phyloP scores from a whole-genome alignment of 257 asterid genomes.

The Fraxinus pennsylvanica region DNA sequence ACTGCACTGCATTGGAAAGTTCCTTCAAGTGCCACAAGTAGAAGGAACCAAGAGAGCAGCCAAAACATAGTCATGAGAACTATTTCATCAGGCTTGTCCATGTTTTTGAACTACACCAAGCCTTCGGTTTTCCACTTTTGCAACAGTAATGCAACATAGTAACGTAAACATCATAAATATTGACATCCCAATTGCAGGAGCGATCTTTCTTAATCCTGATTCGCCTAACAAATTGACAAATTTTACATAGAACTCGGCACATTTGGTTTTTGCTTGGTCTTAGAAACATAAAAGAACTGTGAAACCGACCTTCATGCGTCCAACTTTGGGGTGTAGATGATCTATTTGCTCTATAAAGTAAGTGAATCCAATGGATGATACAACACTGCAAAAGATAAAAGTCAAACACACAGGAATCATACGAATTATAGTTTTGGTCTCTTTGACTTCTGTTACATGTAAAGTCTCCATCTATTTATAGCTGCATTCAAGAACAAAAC shows the following conservation, averaged over 20 bases:
- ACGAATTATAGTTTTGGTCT: conserved; percentile 35
- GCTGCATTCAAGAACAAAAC: conserved; percentile 25
- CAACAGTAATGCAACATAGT: conserved; percentile 54
- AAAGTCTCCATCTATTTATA: conserved; percentile 38
- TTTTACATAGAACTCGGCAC: conserved; percentile 19
- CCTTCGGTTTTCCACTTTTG: conserved; percentile 48
- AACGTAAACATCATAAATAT: conserved; percentile 39
- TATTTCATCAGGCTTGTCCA: conserved; percentile 39
- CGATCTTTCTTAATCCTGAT: conserved; percentile 22
- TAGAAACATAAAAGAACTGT: conserved; percentile 36
- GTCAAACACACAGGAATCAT: too few relatives aligned
- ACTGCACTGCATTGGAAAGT: conserved; percentile 24
- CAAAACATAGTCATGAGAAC: conserved; percentile 52
- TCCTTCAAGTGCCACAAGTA: conserved; percentile 34
- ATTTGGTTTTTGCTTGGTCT: conserved; percentile 28
- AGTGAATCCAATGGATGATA: conserved; percentile 45
- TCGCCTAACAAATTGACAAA: conserved; percentile 5
- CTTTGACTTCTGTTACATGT: conserved; percentile 53
- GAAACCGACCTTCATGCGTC: conserved; percentile 29
- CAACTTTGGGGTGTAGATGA: conserved; percentile 34
- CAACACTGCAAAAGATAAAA: conserved; percentile 32
- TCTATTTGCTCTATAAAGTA: conserved; percentile 43
- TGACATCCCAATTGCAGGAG: conserved; percentile 35
- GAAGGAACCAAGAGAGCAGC: conserved; percentile 46
- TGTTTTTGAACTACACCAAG: conserved; percentile 36